Evolutionary conservation across 1,284 basidiomycete genomes (phyloP).

Genomic region (Ceratobasidium sp.): DNA sequence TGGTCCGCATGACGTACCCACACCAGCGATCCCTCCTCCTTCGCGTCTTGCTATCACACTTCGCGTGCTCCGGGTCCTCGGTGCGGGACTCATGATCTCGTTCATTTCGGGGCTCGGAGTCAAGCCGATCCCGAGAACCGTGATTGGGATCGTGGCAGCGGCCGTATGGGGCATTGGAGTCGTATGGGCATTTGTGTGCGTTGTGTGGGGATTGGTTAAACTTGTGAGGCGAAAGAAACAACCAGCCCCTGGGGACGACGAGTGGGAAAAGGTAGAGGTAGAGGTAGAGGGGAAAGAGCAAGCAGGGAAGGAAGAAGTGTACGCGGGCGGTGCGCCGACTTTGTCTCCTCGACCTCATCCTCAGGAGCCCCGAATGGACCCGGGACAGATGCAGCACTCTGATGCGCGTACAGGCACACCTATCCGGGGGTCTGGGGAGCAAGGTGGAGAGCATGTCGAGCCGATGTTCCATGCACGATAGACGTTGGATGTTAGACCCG

Average conservation of each 20-base stretch:
- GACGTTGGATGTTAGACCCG: not conserved
- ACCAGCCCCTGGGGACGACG: not conserved
- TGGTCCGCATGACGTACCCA: slow-evolving; percentile 45
- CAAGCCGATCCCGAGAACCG: slow-evolving; percentile 77
- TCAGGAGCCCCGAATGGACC: not conserved
- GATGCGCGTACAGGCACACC: slow-evolving; percentile 35
- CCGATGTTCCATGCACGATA: not conserved
- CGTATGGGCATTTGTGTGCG: slow-evolving; percentile 50
- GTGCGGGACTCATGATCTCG: slow-evolving; percentile 71
- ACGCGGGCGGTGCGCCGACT: not conserved
- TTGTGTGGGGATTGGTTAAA: slow-evolving; percentile 45
- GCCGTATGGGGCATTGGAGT: slow-evolving; percentile 52
- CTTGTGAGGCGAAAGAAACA: slow-evolving; percentile 7
- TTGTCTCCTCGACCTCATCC: slow-evolving; percentile 8
- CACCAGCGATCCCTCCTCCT: slow-evolving; percentile 27
- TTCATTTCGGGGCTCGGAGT: slow-evolving; percentile 71
- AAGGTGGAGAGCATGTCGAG: not conserved
- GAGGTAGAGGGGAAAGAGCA: slow-evolving; percentile 15
- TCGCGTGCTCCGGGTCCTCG: slow-evolving; percentile 69
- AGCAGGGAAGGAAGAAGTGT: slow-evolving; percentile 3
- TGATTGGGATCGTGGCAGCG: slow-evolving; percentile 71
- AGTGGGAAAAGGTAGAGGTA: slow-evolving; percentile 6
- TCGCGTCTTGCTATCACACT: slow-evolving; percentile 65
- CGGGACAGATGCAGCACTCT: not conserved
- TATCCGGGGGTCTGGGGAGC: not conserved